Evolutionary conservation across 441 rosid genomes (phyloP), one percentile per base, ranked within the genome.

Genomic region (Hura crepitans): DNA sequence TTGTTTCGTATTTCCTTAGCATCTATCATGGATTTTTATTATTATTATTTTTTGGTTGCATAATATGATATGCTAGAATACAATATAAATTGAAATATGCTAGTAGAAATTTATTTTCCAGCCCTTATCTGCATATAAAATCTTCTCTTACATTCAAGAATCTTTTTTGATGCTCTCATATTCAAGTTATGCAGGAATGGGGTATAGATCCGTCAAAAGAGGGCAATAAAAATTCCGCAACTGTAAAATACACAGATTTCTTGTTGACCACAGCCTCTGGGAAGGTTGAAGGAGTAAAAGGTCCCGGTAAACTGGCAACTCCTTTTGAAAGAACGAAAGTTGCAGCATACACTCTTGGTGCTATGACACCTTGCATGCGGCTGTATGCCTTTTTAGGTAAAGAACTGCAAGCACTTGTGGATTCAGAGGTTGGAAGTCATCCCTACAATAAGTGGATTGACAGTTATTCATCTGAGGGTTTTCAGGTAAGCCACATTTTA

Each of bases 261-360:
- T 84, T 95, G 83, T 68, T 91, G 74, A 93, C 97, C 62, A 95
- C 99, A 68, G 92, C 97, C 59, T 89, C 96, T 15, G 99, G 99
- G 74, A 92, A 89, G 80, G 86, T 92, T 65, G 99, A 85, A 81
- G 98, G 96, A 69, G 81, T 84, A 55, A 89, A 91, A 83, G 96
- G 89, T 84, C 93, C 89, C 1, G 97, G 93, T 56, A 87, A 86
- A 80, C 92, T 94, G 72, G 90, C 89, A 65, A 90, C 99, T 62
- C 97, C 99, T 56, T 92, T 94, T 79, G 97, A 92, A 73, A 89
- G 83, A 84, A 90, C 99, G 33, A 94, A 86, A 84, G 89, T 92
- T 81, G 97, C 99, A 17, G 97, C 97, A 63, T 92, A 92, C 76
- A 87, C 87, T 60, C 80, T 94, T 58, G 97, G 91, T 79, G 97